Base-by-base conservation (phyloP, 306 rosid genomes). In the Prosopis cineraria region DNA sequence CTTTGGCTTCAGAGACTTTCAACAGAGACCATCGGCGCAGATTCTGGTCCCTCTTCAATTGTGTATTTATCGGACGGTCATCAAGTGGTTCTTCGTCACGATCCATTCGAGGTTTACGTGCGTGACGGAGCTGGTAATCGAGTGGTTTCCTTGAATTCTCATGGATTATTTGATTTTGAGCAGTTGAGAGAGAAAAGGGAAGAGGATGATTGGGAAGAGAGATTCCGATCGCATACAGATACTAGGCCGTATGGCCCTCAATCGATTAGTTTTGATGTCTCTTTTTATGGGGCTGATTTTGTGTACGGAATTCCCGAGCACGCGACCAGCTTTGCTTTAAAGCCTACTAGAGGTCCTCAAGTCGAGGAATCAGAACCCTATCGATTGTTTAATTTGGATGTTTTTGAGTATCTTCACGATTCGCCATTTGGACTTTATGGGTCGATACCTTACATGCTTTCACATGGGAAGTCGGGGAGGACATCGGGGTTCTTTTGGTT, bases 231-330 rank as follows among this genome's bases (percentile, higher is more conserved):
- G 7, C 93, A 95, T 58, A 93, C 94, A 0, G 99, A 95, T 70
- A 43, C 62, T 19, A 80, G 98, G 78, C 99, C 99, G 0, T 84
- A 86, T 77, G 99, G 99, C 25, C 92, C 99, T 31, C 98, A 95
- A 82, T 95, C 99, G 41, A 89, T 95, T 24, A 89, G 93, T 74
- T 95, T 95, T 64, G 99, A 95, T 40, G 94, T 95, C 34, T 89
- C 98, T 1, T 95, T 95, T 71, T 76, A 93, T 40, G 94, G 63
- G 10, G 93, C 98, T 20, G 93, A 95, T 83, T 90, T 84, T 62
- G 96, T 95, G 2, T 95, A 93, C 74, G 99, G 99, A 9, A 95
- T 95, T 44, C 99, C 99, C 1, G 99, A 95, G 84, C 97, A 36
- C 47, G 98, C 99, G 13, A 36, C 99, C 0, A 84, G 91, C 53